Base-by-base conservation (phyloP, 2,329 filamentous ascomycete species). In the Clathrospora elynae region DNA sequence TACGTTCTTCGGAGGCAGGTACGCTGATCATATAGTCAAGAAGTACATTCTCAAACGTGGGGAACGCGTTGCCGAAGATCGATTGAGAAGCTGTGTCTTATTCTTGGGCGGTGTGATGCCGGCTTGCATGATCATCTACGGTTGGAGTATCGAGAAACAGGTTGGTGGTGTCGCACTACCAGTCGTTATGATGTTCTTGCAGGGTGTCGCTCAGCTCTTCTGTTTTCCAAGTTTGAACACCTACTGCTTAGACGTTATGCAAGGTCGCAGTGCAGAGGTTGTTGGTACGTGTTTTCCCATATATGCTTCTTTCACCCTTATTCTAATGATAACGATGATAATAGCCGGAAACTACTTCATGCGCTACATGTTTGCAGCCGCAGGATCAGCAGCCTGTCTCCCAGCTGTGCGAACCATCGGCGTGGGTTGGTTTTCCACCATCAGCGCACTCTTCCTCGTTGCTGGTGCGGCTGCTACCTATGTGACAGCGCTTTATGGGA, bases 161-260 rank as follows among this genome's bases (percentile, higher is more conserved):
- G 73, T 77, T 1, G 80, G 81, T 2, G 81, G 80, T 0, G 72
- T 84, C 2, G 72, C 80, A 0, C 62, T 87, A 4, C 87, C 86
- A 0, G 84, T 90, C 2, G 76, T 90, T 6, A 81, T 82, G 57
- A 84, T 91, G 76, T 90, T 90, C 62, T 46, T 86, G 2, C 86
- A 90, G 60, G 87, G 87, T 1, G 77, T 90, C 0, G 85, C 82
- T 0, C 86, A 90, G 66, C 72, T 90, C 5, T 87, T 89, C 61
- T 87, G 85, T 57, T 90, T 90, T 59, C 86, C 86, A 0, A 82
- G 80, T 33, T 66, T 91, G 49, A 90, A 91, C 65, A 88, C 87
- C 0, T 91, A 93, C 70, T 91, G 87, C 64, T 71, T 93, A 26
- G 88, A 93, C 65, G 87, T 92, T 9, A 89, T 91, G 84, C 86